Evolutionary conservation across 257 asterid species (phyloP), one percentile per base, ranked within the genome.

Genomic region (Salvia rosmarinus): DNA sequence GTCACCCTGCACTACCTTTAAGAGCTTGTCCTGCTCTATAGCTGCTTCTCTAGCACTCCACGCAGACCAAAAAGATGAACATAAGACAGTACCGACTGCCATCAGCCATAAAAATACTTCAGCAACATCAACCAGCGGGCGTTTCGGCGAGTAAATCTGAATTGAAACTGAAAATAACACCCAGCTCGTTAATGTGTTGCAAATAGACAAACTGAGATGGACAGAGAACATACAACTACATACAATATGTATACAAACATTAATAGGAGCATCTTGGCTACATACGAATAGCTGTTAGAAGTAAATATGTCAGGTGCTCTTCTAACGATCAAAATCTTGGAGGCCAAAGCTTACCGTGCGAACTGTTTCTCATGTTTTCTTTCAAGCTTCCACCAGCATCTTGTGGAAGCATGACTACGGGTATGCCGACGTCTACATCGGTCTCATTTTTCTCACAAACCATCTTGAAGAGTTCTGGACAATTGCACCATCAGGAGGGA

Each of bases 401-500:
- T 76, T 81, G 87, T 35, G 97, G 96, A 70, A 93, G 94, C 96
- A 93, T 93, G 68, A 93, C 95, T 64, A 90, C 86, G 63, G 98
- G 95, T 79, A 93, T 93, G 68, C 81, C 73, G 16, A 93, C 77
- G 56, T 71, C 49, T 39, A 87, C 76, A 71, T 87, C 82, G 30
- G 96, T 79, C 77, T 89, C 92, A 19, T 86, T 85, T 46, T 85
- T 79, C 82, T 87, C 94, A 52, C 98, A 93, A 71, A 93, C 97
- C 98, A 93, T 93, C 92, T 93, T 93, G 87, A 90, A 90, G 80
- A 94, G 96, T 60, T 91, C 97, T 94, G 89, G 19, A 70, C 46
- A 75, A 54, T 40, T 43, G 77, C 52, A 54, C 40, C 61, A 50
- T 60, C 25, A 68, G 37, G 46, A 40, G 30, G 50, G 32, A 67